Base-by-base conservation (phyloP, 2,329 filamentous ascomycete species). In the Domatiomyces catenatus region DNA sequence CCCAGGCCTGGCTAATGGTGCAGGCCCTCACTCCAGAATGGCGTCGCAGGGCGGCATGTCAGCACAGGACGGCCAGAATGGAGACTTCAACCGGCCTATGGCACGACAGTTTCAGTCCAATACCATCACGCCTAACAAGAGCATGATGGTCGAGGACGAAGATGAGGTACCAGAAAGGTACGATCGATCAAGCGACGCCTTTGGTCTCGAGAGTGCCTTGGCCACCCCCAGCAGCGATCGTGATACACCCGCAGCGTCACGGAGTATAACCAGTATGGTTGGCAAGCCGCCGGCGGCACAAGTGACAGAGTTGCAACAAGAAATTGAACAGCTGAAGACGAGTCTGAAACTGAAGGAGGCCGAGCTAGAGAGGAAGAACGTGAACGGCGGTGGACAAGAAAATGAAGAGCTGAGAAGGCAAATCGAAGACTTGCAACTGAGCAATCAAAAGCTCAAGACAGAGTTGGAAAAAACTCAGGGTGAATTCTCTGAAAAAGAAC, bases 91-190 rank as follows among this genome's bases (percentile, higher is more conserved):
- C 43, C 76, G 86, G 45, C 89, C 89, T 3, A 78, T 86, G 58
- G 84, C 86, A 15, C 94, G 93, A 64, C 88, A 88, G 39, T 88
- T 94, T 58, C 89, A 94, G 64, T 90, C 84, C 63, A 96, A 94
- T 63, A 96, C 88, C 0, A 94, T 96, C 61, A 84, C 96, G 28
- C 92, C 92, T 0, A 96, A 95, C 64, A 98, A 96, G 69, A 94
- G 90, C 61, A 95, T 86, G 0, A 89, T 96, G 82, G 80, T 96
- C 1, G 92, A 98, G 66, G 92, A 96, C 63, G 89, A 94, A 57
- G 88, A 94, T 59, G 86, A 86, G 56, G 69, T 69, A 52, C 71
- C 69, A 50, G 78, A 77, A 47, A 69, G 69, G 63, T 74, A 80
- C 54, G 71, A 75, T 56, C 73, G 73, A 47, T 75, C 82, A 50